Conservation (phyloP, 805 yeast species). For the Myxozyma sirexii region DNA sequence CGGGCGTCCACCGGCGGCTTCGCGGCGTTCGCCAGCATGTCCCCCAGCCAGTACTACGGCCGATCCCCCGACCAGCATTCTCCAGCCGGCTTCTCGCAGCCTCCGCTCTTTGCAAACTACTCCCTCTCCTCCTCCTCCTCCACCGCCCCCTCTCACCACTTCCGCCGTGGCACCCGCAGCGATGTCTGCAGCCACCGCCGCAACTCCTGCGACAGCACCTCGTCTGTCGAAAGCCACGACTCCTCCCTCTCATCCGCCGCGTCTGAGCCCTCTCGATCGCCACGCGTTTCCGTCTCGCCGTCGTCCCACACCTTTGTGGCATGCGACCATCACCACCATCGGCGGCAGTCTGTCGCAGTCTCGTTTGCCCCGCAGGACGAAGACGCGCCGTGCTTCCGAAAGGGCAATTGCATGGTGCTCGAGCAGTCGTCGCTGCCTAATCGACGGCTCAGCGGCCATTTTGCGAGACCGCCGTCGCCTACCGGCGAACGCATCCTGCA, state of each 20-base stretch:
- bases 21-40: conserved; percentile 5
- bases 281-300: background rate
- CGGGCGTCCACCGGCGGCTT: conserved; percentile 1
- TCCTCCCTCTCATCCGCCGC: background rate
- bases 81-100: conserved; percentile 15
- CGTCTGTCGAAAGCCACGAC: background rate
- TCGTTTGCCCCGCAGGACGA: conserved; percentile 34
- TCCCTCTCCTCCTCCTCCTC: background rate
- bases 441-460: conserved; percentile 24
- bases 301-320: conserved; percentile 8
- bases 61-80: conserved; percentile 23
- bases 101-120: conserved; percentile 9
- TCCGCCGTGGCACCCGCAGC: background rate
- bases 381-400: conserved; percentile 16
- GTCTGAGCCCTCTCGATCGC: conserved; percentile 3
- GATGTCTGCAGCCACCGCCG: background rate
- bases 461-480: conserved; percentile 41
- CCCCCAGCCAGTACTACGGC: conserved; percentile 24
- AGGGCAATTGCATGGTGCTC: conserved; percentile 7
- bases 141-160: background rate
- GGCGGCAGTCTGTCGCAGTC: conserved; percentile 39
- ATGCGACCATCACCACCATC: conserved; percentile 39
- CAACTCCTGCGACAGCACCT: background rate
- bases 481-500: conserved; percentile 43
- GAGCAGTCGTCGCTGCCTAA: conserved; percentile 9